phyloP scores from a whole-genome alignment of 2,329 filamentous ascomycete genomes.

The Xylariaceae sp. region DNA sequence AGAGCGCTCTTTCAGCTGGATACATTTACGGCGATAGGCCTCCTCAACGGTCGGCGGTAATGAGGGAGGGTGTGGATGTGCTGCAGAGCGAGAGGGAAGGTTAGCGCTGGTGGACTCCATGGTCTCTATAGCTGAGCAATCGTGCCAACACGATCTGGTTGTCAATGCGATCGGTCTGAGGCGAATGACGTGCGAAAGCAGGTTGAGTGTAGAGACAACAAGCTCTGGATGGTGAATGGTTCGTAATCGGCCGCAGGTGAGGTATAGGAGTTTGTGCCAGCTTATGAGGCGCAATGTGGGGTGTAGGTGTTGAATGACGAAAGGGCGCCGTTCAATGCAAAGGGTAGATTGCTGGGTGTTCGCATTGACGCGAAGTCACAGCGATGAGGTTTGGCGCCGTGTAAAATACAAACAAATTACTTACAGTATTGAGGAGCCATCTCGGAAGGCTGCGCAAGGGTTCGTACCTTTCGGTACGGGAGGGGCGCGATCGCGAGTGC shows the following conservation, averaged over 20 bases:
- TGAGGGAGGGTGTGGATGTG: constrained; percentile 49
- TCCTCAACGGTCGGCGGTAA: constrained; percentile 89
- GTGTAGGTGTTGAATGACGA: too few species aligned
- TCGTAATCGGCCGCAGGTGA: too few species aligned
- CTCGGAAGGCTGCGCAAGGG: constrained; percentile 3
- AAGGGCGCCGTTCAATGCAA: not conserved
- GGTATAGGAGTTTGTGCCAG: too few species aligned
- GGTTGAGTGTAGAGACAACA: too few species aligned
- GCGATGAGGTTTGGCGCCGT: not conserved
- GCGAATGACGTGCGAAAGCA: too few species aligned
- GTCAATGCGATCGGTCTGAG: too few species aligned
- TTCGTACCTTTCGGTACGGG: not conserved
- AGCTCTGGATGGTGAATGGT: too few species aligned
- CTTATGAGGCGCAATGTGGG: too few species aligned
- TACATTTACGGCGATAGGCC: constrained; percentile 94
- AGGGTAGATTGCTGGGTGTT: not conserved
- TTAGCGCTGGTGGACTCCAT: constrained; percentile 22
- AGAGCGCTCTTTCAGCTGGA: constrained; percentile 87
- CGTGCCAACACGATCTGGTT: not conserved
- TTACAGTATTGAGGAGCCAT: constrained; percentile 32
- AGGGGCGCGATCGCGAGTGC: not conserved
- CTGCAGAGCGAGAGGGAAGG: constrained; percentile 31
- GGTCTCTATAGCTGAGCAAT: constrained; percentile 27
- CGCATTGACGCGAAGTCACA: not conserved
- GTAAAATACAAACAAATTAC: constrained; percentile 11